Evolutionary conservation across 345 rosid species (phyloP).

Genomic region (Euphorbia tirucalli): DNA sequence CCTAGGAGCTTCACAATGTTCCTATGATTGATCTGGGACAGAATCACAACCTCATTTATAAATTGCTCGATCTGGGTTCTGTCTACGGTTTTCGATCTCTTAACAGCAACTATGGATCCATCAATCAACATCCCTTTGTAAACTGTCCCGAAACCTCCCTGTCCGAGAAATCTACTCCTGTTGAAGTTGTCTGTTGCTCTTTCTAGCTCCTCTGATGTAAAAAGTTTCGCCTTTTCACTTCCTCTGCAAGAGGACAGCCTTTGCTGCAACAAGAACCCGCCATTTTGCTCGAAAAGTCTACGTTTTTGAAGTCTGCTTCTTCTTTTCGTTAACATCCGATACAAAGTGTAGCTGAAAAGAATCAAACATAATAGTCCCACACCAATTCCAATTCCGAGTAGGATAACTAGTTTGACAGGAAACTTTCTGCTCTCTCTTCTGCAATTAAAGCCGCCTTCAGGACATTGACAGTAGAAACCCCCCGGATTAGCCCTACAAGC

Average conservation of each 20-base stretch:
- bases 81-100: slow-evolving; percentile 9
- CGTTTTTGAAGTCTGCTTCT: neutral
- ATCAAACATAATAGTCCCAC: neutral
- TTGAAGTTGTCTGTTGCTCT: slow-evolving; percentile 8
- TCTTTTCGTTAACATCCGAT: neutral
- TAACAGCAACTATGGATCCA: slow-evolving; percentile 10
- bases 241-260: neutral
- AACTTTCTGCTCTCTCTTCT: slow-evolving; percentile 7
- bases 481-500: slow-evolving; percentile 17
- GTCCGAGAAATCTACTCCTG: slow-evolving; percentile 11
- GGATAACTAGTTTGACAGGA: slow-evolving; percentile 8
- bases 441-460: slow-evolving; percentile 7
- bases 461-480: slow-evolving; percentile 18
- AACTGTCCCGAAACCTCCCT: slow-evolving; percentile 20
- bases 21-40: slow-evolving; percentile 20
- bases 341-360: neutral
- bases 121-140: slow-evolving; percentile 13
- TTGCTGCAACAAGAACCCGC: slow-evolving; percentile 13
- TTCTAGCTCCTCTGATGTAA: slow-evolving; percentile 13
- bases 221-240: slow-evolving; percentile 1
- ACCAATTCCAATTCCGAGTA: slow-evolving; percentile 10
- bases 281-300: slow-evolving; percentile 14
- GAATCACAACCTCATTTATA: slow-evolving; percentile 17
- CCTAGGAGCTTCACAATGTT: slow-evolving; percentile 18
- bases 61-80: slow-evolving; percentile 13